These are phyloP conservation scores for Graphilbum sp. DNA, from an alignment of 2,329 filamentous ascomycete genomes.

Conservation along the genomic window DNA sequence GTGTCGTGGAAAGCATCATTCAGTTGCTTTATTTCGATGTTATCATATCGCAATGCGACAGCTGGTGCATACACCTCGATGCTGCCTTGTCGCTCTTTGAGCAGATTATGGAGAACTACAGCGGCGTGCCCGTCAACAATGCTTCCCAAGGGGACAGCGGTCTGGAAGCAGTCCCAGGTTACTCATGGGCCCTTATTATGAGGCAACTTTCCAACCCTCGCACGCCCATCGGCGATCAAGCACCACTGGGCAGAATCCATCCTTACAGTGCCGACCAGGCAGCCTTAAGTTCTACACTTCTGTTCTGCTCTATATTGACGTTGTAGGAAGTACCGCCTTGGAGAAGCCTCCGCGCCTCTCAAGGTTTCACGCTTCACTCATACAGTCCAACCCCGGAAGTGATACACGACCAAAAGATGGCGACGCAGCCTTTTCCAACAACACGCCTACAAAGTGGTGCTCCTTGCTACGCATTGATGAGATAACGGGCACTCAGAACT, in stretches of 20 bases:
- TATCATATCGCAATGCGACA: conserved; percentile 17
- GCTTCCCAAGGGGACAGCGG: neutral
- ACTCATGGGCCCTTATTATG: conserved; percentile 9
- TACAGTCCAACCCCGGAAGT: conserved; percentile 17
- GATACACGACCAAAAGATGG: no score
- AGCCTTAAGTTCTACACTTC: conserved; percentile 17
- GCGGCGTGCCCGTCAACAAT: neutral
- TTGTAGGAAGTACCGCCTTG: conserved; percentile 18
- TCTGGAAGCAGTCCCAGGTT: neutral
- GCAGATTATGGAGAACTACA: conserved; percentile 16
- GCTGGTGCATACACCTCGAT: conserved; percentile 25
- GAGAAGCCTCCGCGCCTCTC: conserved; percentile 18
- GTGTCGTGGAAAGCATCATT: conserved; percentile 22
- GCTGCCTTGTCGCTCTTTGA: conserved; percentile 24
- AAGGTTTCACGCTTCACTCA: conserved; percentile 14
- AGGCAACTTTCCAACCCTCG: conserved; percentile 7
- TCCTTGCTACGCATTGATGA: conserved; percentile 27
- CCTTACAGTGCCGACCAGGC: conserved; percentile 18
- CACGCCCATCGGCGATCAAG: neutral
- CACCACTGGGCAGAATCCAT: conserved; percentile 6
- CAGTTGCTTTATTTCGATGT: conserved; percentile 26
- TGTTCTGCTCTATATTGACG: conserved; percentile 20
- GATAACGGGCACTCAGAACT: conserved; percentile 39
- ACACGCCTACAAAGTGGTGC: neutral
- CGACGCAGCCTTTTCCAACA: neutral